These are phyloP conservation scores for Colletotrichum destructivum DNA, from an alignment of 2,329 filamentous ascomycete species.

Conservation along the genomic window DNA sequence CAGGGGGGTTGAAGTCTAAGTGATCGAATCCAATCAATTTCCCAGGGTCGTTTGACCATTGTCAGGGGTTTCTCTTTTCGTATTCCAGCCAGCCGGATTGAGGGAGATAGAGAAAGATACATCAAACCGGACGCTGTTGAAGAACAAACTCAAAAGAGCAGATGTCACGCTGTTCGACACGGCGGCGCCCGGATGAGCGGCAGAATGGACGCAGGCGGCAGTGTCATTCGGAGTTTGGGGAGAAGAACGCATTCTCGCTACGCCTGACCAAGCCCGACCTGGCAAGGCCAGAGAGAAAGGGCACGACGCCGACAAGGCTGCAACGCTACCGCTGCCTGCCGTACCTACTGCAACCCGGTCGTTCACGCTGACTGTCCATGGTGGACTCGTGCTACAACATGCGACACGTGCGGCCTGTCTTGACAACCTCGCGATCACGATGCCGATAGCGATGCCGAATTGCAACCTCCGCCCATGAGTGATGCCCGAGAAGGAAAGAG, in stretches of 20 bases:
- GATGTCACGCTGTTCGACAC: background rate
- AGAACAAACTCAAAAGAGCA: conserved; percentile 2
- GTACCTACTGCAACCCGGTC: background rate
- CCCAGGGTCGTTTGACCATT: background rate
- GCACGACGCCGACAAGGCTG: background rate
- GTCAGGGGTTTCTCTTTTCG: background rate
- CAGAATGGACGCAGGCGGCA: background rate
- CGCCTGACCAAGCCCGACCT: no score
- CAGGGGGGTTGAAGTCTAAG: background rate
- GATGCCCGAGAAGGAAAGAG: background rate
- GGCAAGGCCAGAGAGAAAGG: no score
- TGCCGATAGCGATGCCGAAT: background rate
- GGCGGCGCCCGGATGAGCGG: conserved; percentile 4
- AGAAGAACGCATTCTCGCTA: background rate
- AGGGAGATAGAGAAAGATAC: background rate
- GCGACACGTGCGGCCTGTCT: background rate
- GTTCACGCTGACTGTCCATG: background rate
- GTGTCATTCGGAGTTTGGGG: background rate
- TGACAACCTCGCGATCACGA: background rate
- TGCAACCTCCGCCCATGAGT: no score
- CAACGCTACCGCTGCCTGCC: background rate
- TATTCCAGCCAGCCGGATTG: background rate
- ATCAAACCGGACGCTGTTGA: conserved; percentile 23
- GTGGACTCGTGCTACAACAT: background rate
- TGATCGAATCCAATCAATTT: background rate